phyloP scores from a whole-genome alignment of 2,329 filamentous ascomycete species.

The Penicillium sp. region DNA sequence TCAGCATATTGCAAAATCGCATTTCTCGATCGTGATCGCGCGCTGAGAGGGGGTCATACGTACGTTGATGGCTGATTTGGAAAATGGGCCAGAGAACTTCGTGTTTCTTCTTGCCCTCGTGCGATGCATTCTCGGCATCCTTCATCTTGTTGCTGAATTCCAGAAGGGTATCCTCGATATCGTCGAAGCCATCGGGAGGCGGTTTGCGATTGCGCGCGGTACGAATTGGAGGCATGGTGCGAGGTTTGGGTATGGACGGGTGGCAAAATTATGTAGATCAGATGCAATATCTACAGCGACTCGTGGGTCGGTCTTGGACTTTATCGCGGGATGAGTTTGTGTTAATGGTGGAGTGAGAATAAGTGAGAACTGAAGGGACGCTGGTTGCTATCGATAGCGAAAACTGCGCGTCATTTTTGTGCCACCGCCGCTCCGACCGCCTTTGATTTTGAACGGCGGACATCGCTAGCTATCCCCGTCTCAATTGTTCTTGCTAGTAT shows the following conservation, averaged over 20 bases:
- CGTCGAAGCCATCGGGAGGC: conserved; percentile 65
- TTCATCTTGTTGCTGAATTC: conserved; percentile 69
- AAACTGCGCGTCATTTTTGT: conserved; percentile 27
- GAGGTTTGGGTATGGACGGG: not conserved
- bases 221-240: conserved; percentile 60
- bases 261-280: not conserved
- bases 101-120: conserved; percentile 77
- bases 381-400: conserved; percentile 8
- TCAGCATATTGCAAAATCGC: too few relatives aligned
- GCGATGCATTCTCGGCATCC: conserved; percentile 82
- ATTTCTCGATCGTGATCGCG: too few relatives aligned
- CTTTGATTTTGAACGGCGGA: conserved; percentile 23
- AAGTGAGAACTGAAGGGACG: not conserved
- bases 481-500: not conserved
- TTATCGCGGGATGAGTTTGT: not conserved
- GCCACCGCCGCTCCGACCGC: conserved; percentile 24
- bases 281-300: not conserved
- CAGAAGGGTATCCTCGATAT: conserved; percentile 66
- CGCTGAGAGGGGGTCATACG: conserved; percentile 26
- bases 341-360: not conserved
- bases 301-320: not conserved
- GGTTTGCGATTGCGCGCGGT: conserved; percentile 61
- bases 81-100: conserved; percentile 97
- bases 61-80: conserved; percentile 91
- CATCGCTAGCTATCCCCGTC: not conserved